Percentiles rank a stretch among this genome's conserved stretches.
These are phyloP conservation scores for Hansenula anomala DNA, from an alignment of 1,139 yeast genomes.

Conservation along the genomic window DNA sequence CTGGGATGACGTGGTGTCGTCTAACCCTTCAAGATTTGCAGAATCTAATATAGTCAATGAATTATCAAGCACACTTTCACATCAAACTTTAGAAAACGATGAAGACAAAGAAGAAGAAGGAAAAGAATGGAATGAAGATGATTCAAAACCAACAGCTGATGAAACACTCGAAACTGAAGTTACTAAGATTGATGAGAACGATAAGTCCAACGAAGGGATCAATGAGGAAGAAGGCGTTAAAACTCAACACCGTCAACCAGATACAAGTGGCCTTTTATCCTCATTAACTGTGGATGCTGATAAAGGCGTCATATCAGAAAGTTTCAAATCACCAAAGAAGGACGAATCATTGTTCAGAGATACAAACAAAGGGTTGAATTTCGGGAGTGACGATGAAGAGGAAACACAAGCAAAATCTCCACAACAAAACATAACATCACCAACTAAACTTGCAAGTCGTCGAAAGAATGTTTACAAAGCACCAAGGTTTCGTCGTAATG, in stretches of 20 bases:
- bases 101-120: conserved; percentile 5
- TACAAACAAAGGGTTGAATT: conserved; percentile 3
- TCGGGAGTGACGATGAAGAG: conserved; percentile 4
- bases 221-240: conserved; percentile 12
- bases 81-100: conserved; percentile 3
- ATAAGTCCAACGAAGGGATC: too few species aligned
- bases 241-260: conserved; percentile 7
- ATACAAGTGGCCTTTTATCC: conserved; percentile 22
- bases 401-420: conserved; percentile 1
- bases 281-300: conserved; percentile 25
- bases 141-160: too few species aligned
- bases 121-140: neutral
- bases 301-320: conserved; percentile 14
- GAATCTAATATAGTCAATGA: conserved; percentile 8
- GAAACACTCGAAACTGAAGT: too few species aligned
- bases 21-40: conserved; percentile 10
- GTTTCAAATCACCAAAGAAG: conserved; percentile 16
- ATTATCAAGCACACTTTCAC: conserved; percentile 13
- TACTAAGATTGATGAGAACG: too few species aligned
- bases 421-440: conserved; percentile 23
- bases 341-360: conserved; percentile 22
- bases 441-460: conserved; percentile 27
- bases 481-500: conserved; percentile 34
- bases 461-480: conserved; percentile 37
- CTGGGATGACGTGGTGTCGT: conserved; percentile 22